phyloP scores from a whole-genome alignment of 305 asterid species.

The Fraxinus greggii region DNA sequence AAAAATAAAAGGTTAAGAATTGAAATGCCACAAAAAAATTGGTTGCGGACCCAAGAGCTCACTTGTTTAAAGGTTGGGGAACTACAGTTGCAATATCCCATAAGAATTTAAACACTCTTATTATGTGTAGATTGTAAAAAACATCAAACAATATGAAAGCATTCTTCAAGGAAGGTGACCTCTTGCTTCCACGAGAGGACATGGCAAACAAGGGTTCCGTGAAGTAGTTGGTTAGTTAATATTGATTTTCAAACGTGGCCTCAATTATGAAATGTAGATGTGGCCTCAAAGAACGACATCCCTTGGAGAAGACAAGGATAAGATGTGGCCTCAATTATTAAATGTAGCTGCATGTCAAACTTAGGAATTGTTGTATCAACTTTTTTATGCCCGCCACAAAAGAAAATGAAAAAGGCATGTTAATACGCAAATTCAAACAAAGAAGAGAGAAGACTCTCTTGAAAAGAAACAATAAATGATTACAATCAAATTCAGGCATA shows the following conservation, averaged over 20 bases:
- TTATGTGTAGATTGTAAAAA: background rate
- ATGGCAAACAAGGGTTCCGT: background rate
- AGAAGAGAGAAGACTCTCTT: background rate
- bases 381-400: background rate
- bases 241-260: background rate
- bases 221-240: background rate
- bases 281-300: slow-evolving; percentile 1
- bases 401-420: background rate
- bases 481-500: background rate
- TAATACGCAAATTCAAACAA: background rate
- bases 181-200: background rate
- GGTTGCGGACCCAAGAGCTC: background rate
- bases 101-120: background rate
- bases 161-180: background rate
- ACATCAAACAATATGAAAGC: background rate
- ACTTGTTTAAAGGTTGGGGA: background rate
- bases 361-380: background rate
- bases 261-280: too few relatives aligned
- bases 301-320: slow-evolving; percentile 1
- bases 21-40: background rate
- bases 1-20: background rate
- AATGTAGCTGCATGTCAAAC: background rate
- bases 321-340: slow-evolving; percentile 20
- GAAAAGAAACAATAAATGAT: background rate
- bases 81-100: background rate